phyloP scores from a whole-genome alignment of 108 stramenopile genomes.

The Pseudonitzschia pungens region DNA sequence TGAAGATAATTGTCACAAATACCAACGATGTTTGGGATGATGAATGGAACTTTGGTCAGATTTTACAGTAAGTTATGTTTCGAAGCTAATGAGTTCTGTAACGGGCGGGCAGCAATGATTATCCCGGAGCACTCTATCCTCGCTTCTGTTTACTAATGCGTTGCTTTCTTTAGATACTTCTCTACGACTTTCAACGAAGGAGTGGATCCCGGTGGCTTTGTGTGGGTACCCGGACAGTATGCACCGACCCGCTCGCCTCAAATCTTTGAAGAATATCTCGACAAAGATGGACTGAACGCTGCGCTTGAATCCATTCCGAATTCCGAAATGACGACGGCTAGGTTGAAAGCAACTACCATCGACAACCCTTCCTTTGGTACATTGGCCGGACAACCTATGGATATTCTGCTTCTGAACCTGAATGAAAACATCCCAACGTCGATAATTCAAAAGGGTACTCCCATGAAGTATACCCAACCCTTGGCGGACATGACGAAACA shows the following conservation, averaged over 20 bases:
- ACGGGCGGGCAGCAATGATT: not conserved
- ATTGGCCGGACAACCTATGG: conserved; percentile 30
- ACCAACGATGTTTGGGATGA: conserved; percentile 25
- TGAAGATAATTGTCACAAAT: conserved; percentile 40
- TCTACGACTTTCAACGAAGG: conserved; percentile 25
- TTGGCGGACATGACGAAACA: conserved; percentile 28
- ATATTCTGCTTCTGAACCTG: conserved; percentile 31
- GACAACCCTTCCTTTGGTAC: conserved; percentile 35
- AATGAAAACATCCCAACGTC: conserved; percentile 34
- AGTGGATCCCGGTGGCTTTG: conserved; percentile 30
- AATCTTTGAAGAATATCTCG: conserved; percentile 33
- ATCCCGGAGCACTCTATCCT: not conserved
- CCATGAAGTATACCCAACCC: conserved; percentile 25
- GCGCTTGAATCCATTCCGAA: conserved; percentile 21
- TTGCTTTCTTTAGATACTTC: conserved; percentile 17
- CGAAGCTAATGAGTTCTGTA: too few relatives aligned
- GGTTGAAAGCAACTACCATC: conserved; percentile 30
- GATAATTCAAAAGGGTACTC: conserved; percentile 1
- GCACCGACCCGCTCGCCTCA: conserved; percentile 23
- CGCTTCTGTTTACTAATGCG: not conserved
- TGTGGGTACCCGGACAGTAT: conserved; percentile 22
- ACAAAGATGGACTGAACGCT: conserved; percentile 6
- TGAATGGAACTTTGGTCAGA: conserved; percentile 19
- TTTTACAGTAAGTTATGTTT: conserved; percentile 11
- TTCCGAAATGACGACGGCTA: conserved; percentile 37